A percentile compares a stretch with the other conserved stretches of the same genome.
Conservation (phyloP, 768 basidiomycete species). For the Mycena chlorophos region DNA sequence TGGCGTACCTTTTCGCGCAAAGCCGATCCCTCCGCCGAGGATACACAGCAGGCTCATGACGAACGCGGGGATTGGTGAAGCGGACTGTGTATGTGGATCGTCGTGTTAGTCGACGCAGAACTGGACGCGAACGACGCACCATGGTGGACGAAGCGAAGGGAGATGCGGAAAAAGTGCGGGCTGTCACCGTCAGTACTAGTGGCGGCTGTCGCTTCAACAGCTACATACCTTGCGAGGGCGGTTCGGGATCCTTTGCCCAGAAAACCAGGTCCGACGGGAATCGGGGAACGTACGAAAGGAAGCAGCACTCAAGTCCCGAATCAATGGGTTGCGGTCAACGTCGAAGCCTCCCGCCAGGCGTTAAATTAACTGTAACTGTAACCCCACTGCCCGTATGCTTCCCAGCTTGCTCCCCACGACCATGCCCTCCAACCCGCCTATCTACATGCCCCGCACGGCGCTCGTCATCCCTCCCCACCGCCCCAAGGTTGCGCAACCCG, state of each 20-base stretch:
- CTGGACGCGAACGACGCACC: neutral
- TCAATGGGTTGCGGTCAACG: too few species aligned
- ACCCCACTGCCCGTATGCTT: too few species aligned
- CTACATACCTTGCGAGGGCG: too few species aligned
- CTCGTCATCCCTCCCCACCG: neutral
- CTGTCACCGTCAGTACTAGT: too few species aligned
- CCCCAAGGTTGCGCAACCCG: neutral
- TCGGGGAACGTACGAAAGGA: too few species aligned
- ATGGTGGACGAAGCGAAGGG: neutral
- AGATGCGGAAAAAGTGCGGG: too few species aligned
- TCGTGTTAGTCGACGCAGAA: neutral
- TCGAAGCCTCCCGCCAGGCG: neutral
- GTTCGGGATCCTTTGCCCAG: too few species aligned
- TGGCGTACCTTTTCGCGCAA: conserved; percentile 42
- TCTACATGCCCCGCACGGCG: neutral
- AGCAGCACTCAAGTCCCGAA: too few species aligned
- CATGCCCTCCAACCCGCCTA: neutral
- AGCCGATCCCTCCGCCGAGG: conserved; percentile 53
- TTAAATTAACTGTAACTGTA: too few species aligned
- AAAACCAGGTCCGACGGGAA: too few species aligned
- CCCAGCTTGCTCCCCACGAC: neutral
- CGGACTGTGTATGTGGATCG: conserved; percentile 38
- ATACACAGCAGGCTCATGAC: conserved; percentile 54
- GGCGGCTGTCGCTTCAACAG: too few species aligned
- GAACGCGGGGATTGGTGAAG: conserved; percentile 46